Evolutionary conservation across 768 basidiomycete species (phyloP).

Genomic region (Amanita muscaria): DNA sequence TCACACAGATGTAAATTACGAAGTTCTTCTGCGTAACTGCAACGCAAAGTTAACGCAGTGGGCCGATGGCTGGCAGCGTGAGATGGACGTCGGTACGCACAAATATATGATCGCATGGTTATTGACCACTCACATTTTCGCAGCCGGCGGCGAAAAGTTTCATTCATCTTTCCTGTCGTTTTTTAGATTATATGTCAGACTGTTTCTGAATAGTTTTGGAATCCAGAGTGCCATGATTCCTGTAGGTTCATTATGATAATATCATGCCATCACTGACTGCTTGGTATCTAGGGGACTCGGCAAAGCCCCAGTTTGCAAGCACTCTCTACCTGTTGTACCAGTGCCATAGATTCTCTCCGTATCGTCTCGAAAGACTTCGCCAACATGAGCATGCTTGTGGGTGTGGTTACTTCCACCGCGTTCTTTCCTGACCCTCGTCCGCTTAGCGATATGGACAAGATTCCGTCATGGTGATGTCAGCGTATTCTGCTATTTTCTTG

Average conservation of each 20-base stretch:
- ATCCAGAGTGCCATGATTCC: conserved; percentile 55
- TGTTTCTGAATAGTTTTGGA: conserved; percentile 82
- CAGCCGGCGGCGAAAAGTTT: conserved; percentile 67
- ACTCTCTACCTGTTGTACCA: conserved; percentile 61
- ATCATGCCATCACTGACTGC: conserved; percentile 2
- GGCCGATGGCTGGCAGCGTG: conserved; percentile 61
- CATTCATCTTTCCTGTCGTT: conserved; percentile 68
- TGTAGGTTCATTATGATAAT: conserved; percentile 27
- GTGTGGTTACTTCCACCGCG: conserved; percentile 16
- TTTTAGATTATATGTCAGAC: conserved; percentile 69
- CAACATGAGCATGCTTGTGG: conserved; percentile 62
- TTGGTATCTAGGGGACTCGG: conserved; percentile 37
- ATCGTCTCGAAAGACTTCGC: conserved; percentile 72
- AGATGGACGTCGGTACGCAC: conserved; percentile 58
- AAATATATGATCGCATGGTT: background rate
- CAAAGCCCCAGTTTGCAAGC: conserved; percentile 59
- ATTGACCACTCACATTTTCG: conserved; percentile 9
- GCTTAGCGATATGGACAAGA: conserved; percentile 76
- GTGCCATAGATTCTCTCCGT: conserved; percentile 60
- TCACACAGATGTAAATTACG: conserved; percentile 63
- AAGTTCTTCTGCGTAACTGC: conserved; percentile 60
- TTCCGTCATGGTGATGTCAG: conserved; percentile 78
- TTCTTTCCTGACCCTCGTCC: conserved; percentile 9
- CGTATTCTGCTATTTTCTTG: conserved; percentile 76
- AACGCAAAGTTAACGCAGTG: conserved; percentile 67